Conservation (phyloP, 495 filamentous ascomycete genomes). For the Aspergillus heteromorphus region DNA sequence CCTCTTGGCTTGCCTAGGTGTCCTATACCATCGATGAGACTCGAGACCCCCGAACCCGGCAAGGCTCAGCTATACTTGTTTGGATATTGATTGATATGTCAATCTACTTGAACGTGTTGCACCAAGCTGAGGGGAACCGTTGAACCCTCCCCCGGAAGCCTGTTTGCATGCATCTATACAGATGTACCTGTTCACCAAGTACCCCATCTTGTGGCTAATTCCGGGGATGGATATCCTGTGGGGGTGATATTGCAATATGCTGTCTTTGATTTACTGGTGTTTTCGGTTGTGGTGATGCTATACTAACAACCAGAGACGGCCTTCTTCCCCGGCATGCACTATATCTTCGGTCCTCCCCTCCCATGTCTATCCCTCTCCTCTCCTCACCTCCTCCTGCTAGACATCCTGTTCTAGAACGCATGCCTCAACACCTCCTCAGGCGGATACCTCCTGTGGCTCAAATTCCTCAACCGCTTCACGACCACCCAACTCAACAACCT, state of each 20-base stretch:
- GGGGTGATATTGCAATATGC: no score
- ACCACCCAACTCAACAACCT: conserved; percentile 38
- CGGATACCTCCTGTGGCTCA: conserved; percentile 42
- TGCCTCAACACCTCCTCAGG: conserved; percentile 22
- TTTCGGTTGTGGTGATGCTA: no score
- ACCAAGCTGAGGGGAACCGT: no score
- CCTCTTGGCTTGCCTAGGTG: no score
- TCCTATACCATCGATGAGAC: no score
- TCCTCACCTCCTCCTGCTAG: conserved; percentile 12
- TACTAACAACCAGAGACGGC: conserved; percentile 17
- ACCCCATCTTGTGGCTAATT: conserved; percentile 45
- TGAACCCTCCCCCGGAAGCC: no score
- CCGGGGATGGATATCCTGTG: conserved; percentile 35
- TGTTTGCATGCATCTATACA: no score
- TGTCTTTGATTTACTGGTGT: no score
- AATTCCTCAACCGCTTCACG: conserved; percentile 32
- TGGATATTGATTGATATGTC: no score
- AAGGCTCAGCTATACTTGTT: no score
- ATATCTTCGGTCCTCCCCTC: conserved; percentile 49
- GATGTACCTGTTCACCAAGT: conserved; percentile 44
- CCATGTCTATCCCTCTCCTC: not conserved
- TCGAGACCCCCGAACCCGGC: no score
- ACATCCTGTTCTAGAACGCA: conserved; percentile 48
- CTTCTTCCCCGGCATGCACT: conserved; percentile 43
- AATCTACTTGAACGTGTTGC: no score